phyloP scores from a whole-genome alignment of 2,329 filamentous ascomycete species.

The Metarhizium sp. region DNA sequence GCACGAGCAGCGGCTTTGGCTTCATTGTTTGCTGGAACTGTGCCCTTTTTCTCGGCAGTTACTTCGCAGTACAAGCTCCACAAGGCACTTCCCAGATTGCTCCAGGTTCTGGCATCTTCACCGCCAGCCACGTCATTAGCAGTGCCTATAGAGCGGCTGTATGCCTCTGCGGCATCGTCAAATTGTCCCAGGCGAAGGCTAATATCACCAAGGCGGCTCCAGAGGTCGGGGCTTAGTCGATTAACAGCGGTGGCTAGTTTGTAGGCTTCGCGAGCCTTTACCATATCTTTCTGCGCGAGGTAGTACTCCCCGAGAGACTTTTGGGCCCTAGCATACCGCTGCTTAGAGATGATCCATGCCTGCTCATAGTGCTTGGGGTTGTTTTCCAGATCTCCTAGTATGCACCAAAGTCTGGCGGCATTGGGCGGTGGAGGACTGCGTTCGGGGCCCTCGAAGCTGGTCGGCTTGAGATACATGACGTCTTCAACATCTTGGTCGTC shows the following conservation, averaged over 20 bases:
- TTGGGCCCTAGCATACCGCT: slow-evolving; percentile 79
- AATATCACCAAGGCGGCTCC: slow-evolving; percentile 87
- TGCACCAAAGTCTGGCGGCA: slow-evolving; percentile 82
- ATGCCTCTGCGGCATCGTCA: slow-evolving; percentile 72
- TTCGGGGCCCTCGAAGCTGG: slow-evolving; percentile 52
- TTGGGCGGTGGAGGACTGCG: slow-evolving; percentile 64
- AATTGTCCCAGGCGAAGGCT: slow-evolving; percentile 69
- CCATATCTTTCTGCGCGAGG: slow-evolving; percentile 55
- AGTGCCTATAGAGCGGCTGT: slow-evolving; percentile 66
- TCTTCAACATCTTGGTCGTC: slow-evolving; percentile 46
- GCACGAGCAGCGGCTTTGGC: slow-evolving; percentile 8
- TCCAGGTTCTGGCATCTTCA: slow-evolving; percentile 86
- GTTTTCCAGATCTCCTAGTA: slow-evolving; percentile 80
- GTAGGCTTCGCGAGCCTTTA: slow-evolving; percentile 69
- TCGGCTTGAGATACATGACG: slow-evolving; percentile 43
- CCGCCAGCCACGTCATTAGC: slow-evolving; percentile 59
- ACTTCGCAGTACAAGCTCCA: slow-evolving; percentile 56
- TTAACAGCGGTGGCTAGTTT: slow-evolving; percentile 68
- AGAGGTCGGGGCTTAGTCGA: slow-evolving; percentile 70
- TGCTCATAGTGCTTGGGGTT: slow-evolving; percentile 68
- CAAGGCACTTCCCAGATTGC: slow-evolving; percentile 81
- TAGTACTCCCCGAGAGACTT: slow-evolving; percentile 76
- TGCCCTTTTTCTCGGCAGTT: slow-evolving; percentile 26
- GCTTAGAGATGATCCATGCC: slow-evolving; percentile 77
- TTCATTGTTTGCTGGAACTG: slow-evolving; percentile 12